Evolutionary conservation across 164 flowering plant genomes (phyloP).

Genomic region (Chimonanthus praecox): DNA sequence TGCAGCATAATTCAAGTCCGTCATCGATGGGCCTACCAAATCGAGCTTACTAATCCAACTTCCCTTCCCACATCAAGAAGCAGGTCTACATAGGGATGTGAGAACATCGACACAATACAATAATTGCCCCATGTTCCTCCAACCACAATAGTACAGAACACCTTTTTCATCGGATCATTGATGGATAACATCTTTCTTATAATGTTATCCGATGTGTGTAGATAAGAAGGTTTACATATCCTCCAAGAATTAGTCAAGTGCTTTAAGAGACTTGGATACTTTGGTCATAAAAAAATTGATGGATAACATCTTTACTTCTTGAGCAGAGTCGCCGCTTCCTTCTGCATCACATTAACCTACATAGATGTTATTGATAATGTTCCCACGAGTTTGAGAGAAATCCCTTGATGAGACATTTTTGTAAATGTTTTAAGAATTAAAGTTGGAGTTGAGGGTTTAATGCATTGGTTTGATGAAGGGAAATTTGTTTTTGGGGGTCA

Average conservation of each 20-base stretch:
- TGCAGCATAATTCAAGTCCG: slow-evolving; percentile 16
- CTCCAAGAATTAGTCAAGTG: too few relatives aligned
- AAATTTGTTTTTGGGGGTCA: slow-evolving; percentile 16
- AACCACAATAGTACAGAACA: too few relatives aligned
- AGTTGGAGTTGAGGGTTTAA: slow-evolving; percentile 34
- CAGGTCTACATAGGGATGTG: slow-evolving; percentile 48
- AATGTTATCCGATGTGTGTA: too few relatives aligned
- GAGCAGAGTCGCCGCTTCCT: too few relatives aligned
- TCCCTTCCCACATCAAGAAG: slow-evolving; percentile 28
- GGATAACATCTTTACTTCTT: too few relatives aligned
- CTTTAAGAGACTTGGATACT: too few relatives aligned
- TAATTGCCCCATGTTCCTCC: too few relatives aligned
- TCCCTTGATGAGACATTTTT: slow-evolving; percentile 48
- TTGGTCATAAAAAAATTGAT: too few relatives aligned
- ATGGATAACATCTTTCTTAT: too few relatives aligned
- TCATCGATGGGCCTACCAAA: slow-evolving; percentile 14
- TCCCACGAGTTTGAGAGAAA: slow-evolving; percentile 57
- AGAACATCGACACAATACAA: slow-evolving; percentile 37
- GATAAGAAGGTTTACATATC: too few relatives aligned
- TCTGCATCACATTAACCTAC: too few relatives aligned
- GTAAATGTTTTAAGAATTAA: slow-evolving; percentile 38
- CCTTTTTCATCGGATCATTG: too few relatives aligned
- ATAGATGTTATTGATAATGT: slow-evolving; percentile 46
- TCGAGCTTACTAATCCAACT: slow-evolving; percentile 23
- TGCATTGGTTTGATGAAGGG: slow-evolving; percentile 39